Conservation (phyloP, 148 eudicot species). For the Dysphania ambrosioides region DNA sequence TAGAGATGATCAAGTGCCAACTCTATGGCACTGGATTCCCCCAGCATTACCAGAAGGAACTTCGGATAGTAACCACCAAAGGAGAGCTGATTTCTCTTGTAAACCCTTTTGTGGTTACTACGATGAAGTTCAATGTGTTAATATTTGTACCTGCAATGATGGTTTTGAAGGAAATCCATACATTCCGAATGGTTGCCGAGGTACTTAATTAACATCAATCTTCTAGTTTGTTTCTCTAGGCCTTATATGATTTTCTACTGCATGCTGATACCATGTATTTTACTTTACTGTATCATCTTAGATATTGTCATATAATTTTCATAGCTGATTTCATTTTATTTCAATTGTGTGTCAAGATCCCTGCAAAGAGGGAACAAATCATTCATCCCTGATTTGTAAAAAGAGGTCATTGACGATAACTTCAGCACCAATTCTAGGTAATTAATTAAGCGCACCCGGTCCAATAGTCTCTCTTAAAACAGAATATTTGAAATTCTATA, state of each 20-base stretch:
- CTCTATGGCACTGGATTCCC: slow-evolving; percentile 20
- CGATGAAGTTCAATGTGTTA: slow-evolving; percentile 1
- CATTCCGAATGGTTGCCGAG: slow-evolving; percentile 22
- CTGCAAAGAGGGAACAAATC: slow-evolving; percentile 16
- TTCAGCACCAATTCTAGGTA: slow-evolving; percentile 10
- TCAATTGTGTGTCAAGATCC: slow-evolving; percentile 12
- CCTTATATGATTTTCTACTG: no score
- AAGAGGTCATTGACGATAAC: slow-evolving; percentile 4
- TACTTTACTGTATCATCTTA: neutral
- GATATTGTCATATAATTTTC: neutral
- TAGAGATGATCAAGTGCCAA: slow-evolving; percentile 9
- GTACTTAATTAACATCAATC: neutral
- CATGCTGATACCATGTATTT: no score
- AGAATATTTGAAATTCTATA: no score
- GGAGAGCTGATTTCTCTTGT: slow-evolving; percentile 1
- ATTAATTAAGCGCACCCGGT: no score
- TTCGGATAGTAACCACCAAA: neutral
- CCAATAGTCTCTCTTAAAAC: no score
- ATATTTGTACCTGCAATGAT: slow-evolving; percentile 18
- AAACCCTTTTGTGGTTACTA: slow-evolving; percentile 2
- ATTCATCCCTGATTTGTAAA: slow-evolving; percentile 3
- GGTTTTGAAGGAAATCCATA: slow-evolving; percentile 23
- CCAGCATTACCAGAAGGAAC: slow-evolving; percentile 12
- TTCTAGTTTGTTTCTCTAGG: neutral
- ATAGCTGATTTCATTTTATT: neutral